Evolutionary conservation across 176 grass and related monocot genomes (phyloP), one percentile per base, ranked within the genome.

Genomic region (Carex pumila): DNA sequence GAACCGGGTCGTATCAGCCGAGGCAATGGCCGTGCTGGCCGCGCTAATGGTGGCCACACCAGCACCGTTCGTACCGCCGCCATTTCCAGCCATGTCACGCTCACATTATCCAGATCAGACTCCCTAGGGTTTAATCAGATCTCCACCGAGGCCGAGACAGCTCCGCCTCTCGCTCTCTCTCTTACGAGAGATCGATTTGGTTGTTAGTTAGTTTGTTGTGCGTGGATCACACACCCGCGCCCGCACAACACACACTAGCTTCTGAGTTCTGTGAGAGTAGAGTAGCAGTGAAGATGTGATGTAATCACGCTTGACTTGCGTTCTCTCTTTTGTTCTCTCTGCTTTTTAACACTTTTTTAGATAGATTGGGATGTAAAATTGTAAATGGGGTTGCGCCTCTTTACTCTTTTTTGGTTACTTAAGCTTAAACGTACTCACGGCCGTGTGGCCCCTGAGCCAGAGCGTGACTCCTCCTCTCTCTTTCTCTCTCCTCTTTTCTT

Each of bases 21-120:
- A 86, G 67, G 85, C 89, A 83, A 81, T 88, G 83, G 83, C 87
- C 57, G 85, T 84, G 63, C 89, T 88, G 0, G 92, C 89, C 65
- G 89, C 90, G 71, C 86, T 91, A 79, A 94, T 88, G 73, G 88
- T 82, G 83, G 88, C 87, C 68, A 85, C 59, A 73, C 92, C 87
- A 81, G 87, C 89, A 15, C 74, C 85, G 70, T 66, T 61, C 10
- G 65, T 64, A 39, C 82, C 65, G 67, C 63, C 39, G 81, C 81
- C 85, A 71, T 80, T 84, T 55, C 85, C 89, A 62, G 81, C 81
- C 81, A 83, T 83, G 21, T 47, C 61, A 64, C 58, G 55, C 60
- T 81, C 79, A 83, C 81, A 83, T 83, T 83, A 62, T 83, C 81
- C 81, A 54, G 81, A 83, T 83, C 81, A 68, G 62, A 3, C 13